Evolutionary conservation across 2,329 filamentous ascomycete genomes (phyloP), one percentile per base, ranked within the genome.

Genomic region (Neurospora sp.): DNA sequence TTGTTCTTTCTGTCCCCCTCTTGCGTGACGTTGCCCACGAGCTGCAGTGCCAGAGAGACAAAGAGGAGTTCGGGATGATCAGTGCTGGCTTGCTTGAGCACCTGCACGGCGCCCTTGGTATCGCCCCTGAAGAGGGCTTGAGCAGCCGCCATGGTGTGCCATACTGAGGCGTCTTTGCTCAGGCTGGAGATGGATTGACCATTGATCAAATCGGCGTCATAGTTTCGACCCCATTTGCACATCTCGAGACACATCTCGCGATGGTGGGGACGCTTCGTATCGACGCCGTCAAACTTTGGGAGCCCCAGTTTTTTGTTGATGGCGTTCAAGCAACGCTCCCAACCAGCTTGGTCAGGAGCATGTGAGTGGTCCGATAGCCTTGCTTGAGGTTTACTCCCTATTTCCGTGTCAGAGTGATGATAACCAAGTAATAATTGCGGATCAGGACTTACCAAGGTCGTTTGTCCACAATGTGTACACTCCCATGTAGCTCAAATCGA

Each of bases 401-500:
- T 3, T 23, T 43, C 68, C 0, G 66, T 70, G 68, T 68, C 73
- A 39, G 17, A 46, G 33, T 36, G 33, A 75, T 36, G 71, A 76
- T n/a, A 71, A 70, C 15, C 23, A 68, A 15, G 2, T 19, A 15
- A 10, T 3, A 17, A 8, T 17, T 17, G 43, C 17, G 1, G 19
- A 40, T 42, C 71, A 38, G 75, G 69, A 74, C 82, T 77, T 81
- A 85, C 90, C 90, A 9, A 93, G 83, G 68, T 89, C 83, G 72
- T 91, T 90, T 2, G 82, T 86, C 91, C 92, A 95, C 69, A 96
- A 87, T 2, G 86, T 86, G 69, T 87, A 83, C 7, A 94, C 88
- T 1, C 93, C 93, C 71, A 95, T 82, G 75, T 91, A 96, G 75
- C 90, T 90, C 23, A 95, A 80, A 75, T 96, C 92, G 4, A 93